A percentile compares a stretch with the other conserved stretches of the same genome.
Conservation (phyloP, 306 rosid species). For the Dryas drummondii region DNA sequence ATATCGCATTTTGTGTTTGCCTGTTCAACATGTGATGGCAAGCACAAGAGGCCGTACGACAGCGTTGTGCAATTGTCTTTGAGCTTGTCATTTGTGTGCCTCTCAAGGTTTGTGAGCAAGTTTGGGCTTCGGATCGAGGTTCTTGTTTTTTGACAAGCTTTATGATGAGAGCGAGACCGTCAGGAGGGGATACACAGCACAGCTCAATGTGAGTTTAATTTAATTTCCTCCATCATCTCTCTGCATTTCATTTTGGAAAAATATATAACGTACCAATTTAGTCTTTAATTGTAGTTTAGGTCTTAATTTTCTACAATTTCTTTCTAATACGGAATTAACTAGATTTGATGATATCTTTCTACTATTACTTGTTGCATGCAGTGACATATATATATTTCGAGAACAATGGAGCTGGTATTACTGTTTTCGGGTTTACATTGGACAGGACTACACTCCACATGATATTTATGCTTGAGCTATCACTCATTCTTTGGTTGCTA, state of each 20-base stretch:
- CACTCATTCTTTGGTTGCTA: slow-evolving; percentile 83
- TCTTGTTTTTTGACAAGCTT: slow-evolving; percentile 80
- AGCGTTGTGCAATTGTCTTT: slow-evolving; percentile 70
- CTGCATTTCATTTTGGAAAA: too few species aligned
- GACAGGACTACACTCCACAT: slow-evolving; percentile 79
- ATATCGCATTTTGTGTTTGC: slow-evolving; percentile 63
- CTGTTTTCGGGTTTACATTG: slow-evolving; percentile 72
- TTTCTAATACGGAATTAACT: too few species aligned
- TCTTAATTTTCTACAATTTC: too few species aligned
- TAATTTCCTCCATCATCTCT: not conserved
- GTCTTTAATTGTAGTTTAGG: too few species aligned
- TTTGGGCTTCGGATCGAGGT: slow-evolving; percentile 69
- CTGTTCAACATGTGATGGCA: slow-evolving; percentile 60
- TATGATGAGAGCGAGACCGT: slow-evolving; percentile 80
- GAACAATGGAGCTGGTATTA: slow-evolving; percentile 83
- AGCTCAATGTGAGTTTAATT: slow-evolving; percentile 57
- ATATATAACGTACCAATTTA: too few species aligned
- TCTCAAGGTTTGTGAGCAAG: slow-evolving; percentile 53
- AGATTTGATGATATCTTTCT: too few species aligned
- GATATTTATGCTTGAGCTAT: slow-evolving; percentile 75
- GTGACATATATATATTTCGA: slow-evolving; percentile 82
- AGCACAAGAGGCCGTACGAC: slow-evolving; percentile 69
- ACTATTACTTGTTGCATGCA: slow-evolving; percentile 24
- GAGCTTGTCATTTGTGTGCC: slow-evolving; percentile 67
- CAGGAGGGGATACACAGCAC: slow-evolving; percentile 56